Percentiles rank a stretch among this genome's conserved stretches.
phyloP scores from a whole-genome alignment of 768 basidiomycete genomes.

The Zangia roseola region DNA sequence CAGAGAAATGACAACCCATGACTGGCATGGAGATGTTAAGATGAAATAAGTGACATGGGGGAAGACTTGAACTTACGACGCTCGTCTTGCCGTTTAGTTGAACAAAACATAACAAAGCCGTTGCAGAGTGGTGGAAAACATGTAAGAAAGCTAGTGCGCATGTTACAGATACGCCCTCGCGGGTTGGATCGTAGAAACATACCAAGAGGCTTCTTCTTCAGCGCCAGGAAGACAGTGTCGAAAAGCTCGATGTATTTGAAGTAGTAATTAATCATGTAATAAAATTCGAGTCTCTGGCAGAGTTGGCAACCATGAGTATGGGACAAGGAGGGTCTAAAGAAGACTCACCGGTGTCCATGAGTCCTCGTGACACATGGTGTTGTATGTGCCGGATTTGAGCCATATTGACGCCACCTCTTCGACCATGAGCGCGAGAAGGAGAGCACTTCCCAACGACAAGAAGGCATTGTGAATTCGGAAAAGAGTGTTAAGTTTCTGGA shows the following conservation, averaged over 20 bases:
- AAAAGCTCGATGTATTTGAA: constrained; percentile 97
- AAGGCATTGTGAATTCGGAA: constrained; percentile 92
- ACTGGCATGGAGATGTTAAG: constrained; percentile 46
- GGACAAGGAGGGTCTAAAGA: not conserved
- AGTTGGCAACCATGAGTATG: constrained; percentile 1
- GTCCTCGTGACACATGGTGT: constrained; percentile 69
- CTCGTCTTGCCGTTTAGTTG: constrained; percentile 95
- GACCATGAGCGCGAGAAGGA: constrained; percentile 84
- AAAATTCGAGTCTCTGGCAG: constrained; percentile 82
- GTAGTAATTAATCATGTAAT: constrained; percentile 99
- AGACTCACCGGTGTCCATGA: constrained; percentile 86
- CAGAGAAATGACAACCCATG: constrained; percentile 92
- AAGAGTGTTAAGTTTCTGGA: constrained; percentile 73
- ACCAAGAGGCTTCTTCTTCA: constrained; percentile 99
- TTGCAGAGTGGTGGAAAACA: constrained; percentile 99
- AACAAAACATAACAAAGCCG: constrained; percentile 89
- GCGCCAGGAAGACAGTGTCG: constrained; percentile 94
- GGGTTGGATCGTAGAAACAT: constrained; percentile 25
- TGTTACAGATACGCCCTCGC: constrained; percentile 5
- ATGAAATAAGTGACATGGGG: not conserved
- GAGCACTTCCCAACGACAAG: constrained; percentile 78
- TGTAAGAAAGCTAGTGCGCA: constrained; percentile 80
- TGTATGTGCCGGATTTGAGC: constrained; percentile 68
- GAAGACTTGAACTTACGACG: constrained; percentile 57
- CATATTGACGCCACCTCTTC: constrained; percentile 88